Evolutionary conservation across 2,329 filamentous ascomycete genomes (phyloP).

Genomic region (Sporothrix brasiliensis): DNA sequence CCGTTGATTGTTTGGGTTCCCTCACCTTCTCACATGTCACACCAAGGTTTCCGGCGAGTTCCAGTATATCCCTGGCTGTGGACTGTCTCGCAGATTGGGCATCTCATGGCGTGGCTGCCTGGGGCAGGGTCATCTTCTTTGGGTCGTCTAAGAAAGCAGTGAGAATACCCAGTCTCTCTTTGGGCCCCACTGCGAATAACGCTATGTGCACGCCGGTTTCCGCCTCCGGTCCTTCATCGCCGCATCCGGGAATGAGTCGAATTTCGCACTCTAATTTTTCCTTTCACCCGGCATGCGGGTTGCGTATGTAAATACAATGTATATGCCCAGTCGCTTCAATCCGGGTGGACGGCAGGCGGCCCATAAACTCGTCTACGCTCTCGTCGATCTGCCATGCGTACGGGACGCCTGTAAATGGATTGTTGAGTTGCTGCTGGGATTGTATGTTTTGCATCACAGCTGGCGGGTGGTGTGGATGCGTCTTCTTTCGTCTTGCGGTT

Average conservation of each 20-base stretch:
- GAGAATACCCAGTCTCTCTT: conserved; percentile 53
- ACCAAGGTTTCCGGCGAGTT: conserved; percentile 60
- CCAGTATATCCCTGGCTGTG: conserved; percentile 59
- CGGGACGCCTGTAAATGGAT: conserved; percentile 58
- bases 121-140: conserved; percentile 43
- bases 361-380: conserved; percentile 56
- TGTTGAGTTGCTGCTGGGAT: conserved; percentile 50
- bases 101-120: conserved; percentile 48
- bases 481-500: too few species aligned
- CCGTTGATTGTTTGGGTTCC: not conserved
- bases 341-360: conserved; percentile 67
- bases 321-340: conserved; percentile 52
- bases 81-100: conserved; percentile 55
- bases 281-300: conserved; percentile 57
- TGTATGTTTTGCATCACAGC: too few species aligned
- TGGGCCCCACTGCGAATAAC: conserved; percentile 57
- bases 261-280: conserved; percentile 43
- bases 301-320: conserved; percentile 74
- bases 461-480: not conserved
- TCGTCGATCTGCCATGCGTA: conserved; percentile 59
- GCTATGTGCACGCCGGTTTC: conserved; percentile 50
- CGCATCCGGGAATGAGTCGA: conserved; percentile 49
- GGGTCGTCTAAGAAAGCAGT: conserved; percentile 54
- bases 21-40: conserved; percentile 68
- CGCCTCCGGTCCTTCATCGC: conserved; percentile 54